Conservation (phyloP, 768 basidiomycete species). For the Mycena epipterygia region DNA sequence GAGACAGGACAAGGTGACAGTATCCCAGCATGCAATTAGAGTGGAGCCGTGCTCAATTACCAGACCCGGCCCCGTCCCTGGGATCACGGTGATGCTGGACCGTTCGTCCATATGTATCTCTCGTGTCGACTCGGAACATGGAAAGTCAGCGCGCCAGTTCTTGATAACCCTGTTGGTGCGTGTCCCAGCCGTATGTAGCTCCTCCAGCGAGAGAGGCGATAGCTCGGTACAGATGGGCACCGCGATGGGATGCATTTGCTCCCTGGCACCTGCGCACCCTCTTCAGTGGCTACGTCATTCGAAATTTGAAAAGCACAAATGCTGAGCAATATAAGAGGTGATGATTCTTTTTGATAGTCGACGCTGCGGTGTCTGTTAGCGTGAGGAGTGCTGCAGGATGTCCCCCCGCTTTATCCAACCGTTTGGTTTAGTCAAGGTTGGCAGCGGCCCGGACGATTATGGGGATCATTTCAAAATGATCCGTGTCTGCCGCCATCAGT, state of each 20-base stretch:
- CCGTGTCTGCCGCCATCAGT: too few relatives aligned
- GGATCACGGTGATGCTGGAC: not conserved
- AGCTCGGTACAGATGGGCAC: not conserved
- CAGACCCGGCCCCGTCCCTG: not conserved
- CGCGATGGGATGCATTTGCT: constrained; percentile 4
- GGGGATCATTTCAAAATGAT: too few relatives aligned
- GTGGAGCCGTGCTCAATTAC: not conserved
- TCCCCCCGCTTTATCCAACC: too few relatives aligned
- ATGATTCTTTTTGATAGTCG: too few relatives aligned
- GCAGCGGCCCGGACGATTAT: too few relatives aligned
- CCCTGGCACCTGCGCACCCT: not conserved
- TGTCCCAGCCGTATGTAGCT: not conserved
- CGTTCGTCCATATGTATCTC: not conserved
- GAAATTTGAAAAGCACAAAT: too few relatives aligned
- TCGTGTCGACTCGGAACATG: not conserved
- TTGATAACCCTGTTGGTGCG: constrained; percentile 10
- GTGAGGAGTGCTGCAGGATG: too few relatives aligned
- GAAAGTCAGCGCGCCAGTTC: not conserved
- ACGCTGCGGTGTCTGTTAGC: too few relatives aligned
- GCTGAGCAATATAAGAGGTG: too few relatives aligned
- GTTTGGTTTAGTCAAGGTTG: too few relatives aligned
- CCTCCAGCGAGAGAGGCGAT: not conserved
- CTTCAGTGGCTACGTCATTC: too few relatives aligned
- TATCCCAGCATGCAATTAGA: constrained; percentile 9
- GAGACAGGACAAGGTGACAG: not conserved